A percentile compares a stretch with the other conserved stretches of the same genome.
Evolutionary conservation across 148 eudicot species (phyloP).

Genomic region (Cornus controversa): DNA sequence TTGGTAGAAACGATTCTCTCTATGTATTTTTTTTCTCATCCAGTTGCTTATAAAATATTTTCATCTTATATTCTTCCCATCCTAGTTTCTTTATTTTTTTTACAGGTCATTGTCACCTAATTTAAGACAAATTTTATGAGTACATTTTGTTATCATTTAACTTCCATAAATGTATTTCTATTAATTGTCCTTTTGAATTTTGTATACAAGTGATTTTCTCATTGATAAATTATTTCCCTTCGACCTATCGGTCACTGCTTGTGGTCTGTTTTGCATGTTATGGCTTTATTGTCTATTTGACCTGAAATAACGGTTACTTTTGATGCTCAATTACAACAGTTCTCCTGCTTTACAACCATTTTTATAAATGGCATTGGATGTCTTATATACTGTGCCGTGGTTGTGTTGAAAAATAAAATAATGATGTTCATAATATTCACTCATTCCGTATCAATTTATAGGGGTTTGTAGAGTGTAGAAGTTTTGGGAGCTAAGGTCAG

Average conservation of each 20-base stretch:
- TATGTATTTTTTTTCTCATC: too few relatives aligned
- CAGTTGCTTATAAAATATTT: too few relatives aligned
- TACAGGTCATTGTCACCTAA: too few relatives aligned
- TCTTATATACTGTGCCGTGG: constrained; percentile 5
- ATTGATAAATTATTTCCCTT: not conserved
- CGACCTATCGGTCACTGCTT: not conserved
- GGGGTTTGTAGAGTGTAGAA: constrained; percentile 94
- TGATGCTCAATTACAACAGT: not conserved
- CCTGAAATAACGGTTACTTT: too few relatives aligned
- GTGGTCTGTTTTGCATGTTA: too few relatives aligned
- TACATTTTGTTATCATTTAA: too few relatives aligned
- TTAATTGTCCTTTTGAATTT: not conserved
- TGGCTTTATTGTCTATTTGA: too few relatives aligned
- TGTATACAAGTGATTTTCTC: not conserved
- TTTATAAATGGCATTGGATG: not conserved
- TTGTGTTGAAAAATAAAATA: not conserved
- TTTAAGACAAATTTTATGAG: too few relatives aligned
- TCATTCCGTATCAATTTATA: too few relatives aligned
- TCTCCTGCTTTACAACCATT: not conserved
- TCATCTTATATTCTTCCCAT: too few relatives aligned
- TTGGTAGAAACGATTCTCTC: too few relatives aligned
- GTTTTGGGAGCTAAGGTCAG: constrained; percentile 96
- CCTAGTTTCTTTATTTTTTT: too few relatives aligned
- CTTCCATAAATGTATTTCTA: not conserved
- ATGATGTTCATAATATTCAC: constrained; percentile 18